phyloP scores from a whole-genome alignment of 2,329 filamentous ascomycete genomes.

The Talaromyces sp. region DNA sequence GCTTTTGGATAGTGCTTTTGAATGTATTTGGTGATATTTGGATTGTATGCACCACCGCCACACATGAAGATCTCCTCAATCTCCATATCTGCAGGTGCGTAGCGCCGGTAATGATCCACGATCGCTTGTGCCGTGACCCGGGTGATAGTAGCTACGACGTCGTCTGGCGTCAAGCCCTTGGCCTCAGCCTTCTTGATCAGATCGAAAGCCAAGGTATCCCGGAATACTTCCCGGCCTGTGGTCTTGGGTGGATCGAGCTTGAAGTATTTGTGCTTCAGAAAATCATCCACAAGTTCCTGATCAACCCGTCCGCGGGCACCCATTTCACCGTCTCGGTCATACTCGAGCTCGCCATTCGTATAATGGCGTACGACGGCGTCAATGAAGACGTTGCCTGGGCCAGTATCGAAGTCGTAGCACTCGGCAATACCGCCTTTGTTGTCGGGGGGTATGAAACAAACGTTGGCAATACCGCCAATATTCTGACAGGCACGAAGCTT shows the following conservation, averaged over 20 bases:
- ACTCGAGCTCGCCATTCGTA: constrained; percentile 49
- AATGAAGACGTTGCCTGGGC: constrained; percentile 56
- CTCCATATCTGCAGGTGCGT: constrained; percentile 45
- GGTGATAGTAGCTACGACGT: constrained; percentile 58
- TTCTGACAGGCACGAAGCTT: constrained; percentile 60
- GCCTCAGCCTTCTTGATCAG: constrained; percentile 49
- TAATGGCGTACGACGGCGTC: constrained; percentile 56
- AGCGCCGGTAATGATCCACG: constrained; percentile 50
- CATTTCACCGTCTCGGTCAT: constrained; percentile 53
- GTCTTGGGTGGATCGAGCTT: constrained; percentile 52
- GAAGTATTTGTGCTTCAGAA: constrained; percentile 53
- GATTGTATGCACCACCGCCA: constrained; percentile 57
- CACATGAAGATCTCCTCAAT: constrained; percentile 61
- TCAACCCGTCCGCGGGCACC: constrained; percentile 50
- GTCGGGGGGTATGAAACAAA: constrained; percentile 57
- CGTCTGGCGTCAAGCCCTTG: constrained; percentile 48
- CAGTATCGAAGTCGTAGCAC: constrained; percentile 54
- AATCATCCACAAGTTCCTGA: constrained; percentile 52
- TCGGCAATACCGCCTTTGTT: constrained; percentile 38
- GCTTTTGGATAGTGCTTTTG: constrained; percentile 49
- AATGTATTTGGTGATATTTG: constrained; percentile 55
- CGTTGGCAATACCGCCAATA: constrained; percentile 60
- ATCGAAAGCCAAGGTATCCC: constrained; percentile 54
- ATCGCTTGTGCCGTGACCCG: constrained; percentile 59
- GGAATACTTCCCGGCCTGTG: constrained; percentile 59